A percentile compares a stretch with the other conserved stretches of the same genome.
These are phyloP conservation scores for Gossypium anomalum DNA, from an alignment of 345 rosid genomes.

Conservation along the genomic window DNA sequence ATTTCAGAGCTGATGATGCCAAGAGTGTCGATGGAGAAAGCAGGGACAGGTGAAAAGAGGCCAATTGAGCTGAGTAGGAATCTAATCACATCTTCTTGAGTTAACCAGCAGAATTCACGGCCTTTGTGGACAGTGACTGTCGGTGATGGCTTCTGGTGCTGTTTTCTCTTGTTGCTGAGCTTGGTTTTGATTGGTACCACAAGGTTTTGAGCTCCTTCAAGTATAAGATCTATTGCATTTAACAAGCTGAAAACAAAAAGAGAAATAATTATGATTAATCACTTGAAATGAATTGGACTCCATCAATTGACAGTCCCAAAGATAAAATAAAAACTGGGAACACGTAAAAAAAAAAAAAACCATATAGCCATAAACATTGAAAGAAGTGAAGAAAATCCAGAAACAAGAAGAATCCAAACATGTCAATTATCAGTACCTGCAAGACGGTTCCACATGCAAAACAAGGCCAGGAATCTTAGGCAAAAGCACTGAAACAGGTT, in stretches of 20 bases:
- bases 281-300: background rate
- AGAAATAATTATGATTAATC: background rate
- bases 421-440: constrained; percentile 40
- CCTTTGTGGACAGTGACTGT: constrained; percentile 46
- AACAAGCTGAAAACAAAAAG: constrained; percentile 49
- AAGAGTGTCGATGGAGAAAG: constrained; percentile 60
- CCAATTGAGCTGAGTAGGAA: constrained; percentile 74
- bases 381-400: background rate
- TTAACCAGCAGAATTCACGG: constrained; percentile 79
- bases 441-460: constrained; percentile 60
- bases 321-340: constrained; percentile 2
- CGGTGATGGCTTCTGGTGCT: constrained; percentile 32
- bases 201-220: constrained; percentile 79
- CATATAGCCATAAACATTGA: background rate
- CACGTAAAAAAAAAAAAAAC: background rate
- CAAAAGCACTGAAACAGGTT: constrained; percentile 64
- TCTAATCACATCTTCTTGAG: constrained; percentile 80
- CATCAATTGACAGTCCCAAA: background rate
- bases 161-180: constrained; percentile 40
- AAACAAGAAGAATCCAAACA: background rate
- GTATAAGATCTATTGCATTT: constrained; percentile 73
- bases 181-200: constrained; percentile 68
- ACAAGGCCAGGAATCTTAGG: constrained; percentile 40
- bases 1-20: constrained; percentile 49
- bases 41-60: constrained; percentile 61